Evolutionary conservation across 352 stramenopile genomes (phyloP), one percentile per base, ranked within the genome.

Genomic region (Phytopythium kandeliae): DNA sequence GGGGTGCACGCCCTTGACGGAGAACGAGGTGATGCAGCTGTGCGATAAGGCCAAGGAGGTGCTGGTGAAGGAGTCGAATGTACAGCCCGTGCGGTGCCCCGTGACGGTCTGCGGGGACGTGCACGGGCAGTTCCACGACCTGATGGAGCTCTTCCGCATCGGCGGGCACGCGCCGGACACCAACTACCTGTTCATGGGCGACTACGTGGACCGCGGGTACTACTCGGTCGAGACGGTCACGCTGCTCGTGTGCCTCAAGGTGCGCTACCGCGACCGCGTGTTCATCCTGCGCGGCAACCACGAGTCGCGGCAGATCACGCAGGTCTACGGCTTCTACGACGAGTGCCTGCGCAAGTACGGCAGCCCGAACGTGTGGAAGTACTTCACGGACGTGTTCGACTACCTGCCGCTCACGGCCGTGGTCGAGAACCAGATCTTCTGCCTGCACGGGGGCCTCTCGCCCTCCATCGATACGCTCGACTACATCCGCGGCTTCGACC

Each of bases 391-490:
- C 62, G 84, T 88, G 35, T 98, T 96, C 78, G 80, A 85, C 67
- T 91, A 76, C 50, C 65, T 99, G 16, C 96, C 97, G 4, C 95
- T 99, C 30, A 95, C 96, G 4, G 97, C 97, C 0, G 94, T 99
- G 43, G 96, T 99, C 42, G 97, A 99, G 59, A 97, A 99, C 59
- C 98, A 98, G 70, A 99, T 99, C 61, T 98, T 99, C 60, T 99
- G 97, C 70, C 98, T 98, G 72, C 97, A 99, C 67, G 97, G 97
- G 25, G 94, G 95, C 4, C 67, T 98, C 16, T 98, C 87, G 52
- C 97, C 97, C 3, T 96, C 98, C 53, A 80, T 99, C 46, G 79
- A 59, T 81, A 92, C 69, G 82, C 58, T 88, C 36, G 72, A 88
- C 52, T 94, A 98, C 69, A 97, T 98, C 65, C 97, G 97, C 52